phyloP scores from a whole-genome alignment of 768 basidiomycete genomes.

The Pleurotus djamor region DNA sequence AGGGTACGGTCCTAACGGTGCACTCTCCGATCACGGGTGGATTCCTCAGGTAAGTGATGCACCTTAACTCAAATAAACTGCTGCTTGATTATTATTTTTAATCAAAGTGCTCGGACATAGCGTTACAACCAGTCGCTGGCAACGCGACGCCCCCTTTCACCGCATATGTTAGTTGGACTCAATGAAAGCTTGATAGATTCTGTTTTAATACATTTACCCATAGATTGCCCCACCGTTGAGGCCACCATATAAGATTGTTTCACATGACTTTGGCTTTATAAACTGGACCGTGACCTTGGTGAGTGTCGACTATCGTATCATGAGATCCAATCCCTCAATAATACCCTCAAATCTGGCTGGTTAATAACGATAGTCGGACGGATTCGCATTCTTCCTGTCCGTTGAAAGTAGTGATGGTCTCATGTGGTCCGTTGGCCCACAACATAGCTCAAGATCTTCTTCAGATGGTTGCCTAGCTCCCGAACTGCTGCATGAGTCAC shows the following conservation, averaged over 20 bases:
- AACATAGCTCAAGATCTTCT: neutral
- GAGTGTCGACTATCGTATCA: neutral
- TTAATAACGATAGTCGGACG: neutral
- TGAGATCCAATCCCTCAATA: neutral
- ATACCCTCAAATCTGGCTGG: neutral
- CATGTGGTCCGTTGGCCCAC: neutral
- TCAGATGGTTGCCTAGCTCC: neutral
- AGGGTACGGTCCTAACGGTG: constrained; percentile 40
- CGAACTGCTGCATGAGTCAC: neutral
- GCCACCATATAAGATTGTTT: constrained; percentile 58
- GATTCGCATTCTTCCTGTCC: neutral
- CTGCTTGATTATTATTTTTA: neutral
- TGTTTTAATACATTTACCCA: neutral
- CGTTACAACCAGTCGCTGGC: constrained; percentile 38
- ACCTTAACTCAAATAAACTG: neutral
- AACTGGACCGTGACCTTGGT: constrained; percentile 56
- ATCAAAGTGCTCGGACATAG: constrained; percentile 54
- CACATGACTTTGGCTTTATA: constrained; percentile 30
- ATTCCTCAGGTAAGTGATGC: constrained; percentile 43
- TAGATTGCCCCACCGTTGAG: constrained; percentile 63
- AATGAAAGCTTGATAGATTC: neutral
- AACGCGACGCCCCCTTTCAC: constrained; percentile 62
- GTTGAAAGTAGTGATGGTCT: neutral
- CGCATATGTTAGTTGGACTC: constrained; percentile 39
- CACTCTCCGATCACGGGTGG: constrained; percentile 61